Conservation (phyloP, 768 basidiomycete genomes). For the Agrocybe praecox region DNA sequence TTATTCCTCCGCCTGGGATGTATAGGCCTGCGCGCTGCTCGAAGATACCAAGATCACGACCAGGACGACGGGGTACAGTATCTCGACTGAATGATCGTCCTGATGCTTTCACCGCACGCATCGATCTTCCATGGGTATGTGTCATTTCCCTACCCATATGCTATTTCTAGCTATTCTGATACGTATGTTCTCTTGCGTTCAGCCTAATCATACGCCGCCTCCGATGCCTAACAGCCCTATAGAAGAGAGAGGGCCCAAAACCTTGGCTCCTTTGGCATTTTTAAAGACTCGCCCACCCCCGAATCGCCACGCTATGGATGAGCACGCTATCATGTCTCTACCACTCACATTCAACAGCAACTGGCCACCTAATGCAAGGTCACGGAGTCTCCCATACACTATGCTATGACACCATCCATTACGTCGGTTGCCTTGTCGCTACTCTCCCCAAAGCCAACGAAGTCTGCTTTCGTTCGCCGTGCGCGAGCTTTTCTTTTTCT, state of each 20-base stretch:
- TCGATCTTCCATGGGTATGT: not conserved
- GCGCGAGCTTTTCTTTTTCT: no score
- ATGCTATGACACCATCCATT: no score
- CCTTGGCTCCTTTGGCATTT: constrained; percentile 66
- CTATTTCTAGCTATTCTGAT: not conserved
- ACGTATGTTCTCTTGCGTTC: not conserved
- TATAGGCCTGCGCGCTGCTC: constrained; percentile 69
- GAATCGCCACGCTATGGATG: constrained; percentile 70
- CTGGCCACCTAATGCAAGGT: not conserved
- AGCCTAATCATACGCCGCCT: no score
- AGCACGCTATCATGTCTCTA: constrained; percentile 68
- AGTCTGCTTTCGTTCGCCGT: no score
- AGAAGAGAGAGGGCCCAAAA: not conserved
- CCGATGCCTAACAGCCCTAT: no score
- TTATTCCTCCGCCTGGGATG: constrained; percentile 59
- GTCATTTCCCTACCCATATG: not conserved
- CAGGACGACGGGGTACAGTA: not conserved
- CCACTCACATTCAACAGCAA: not conserved
- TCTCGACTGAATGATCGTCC: not conserved
- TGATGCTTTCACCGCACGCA: not conserved
- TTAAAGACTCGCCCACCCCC: constrained; percentile 60
- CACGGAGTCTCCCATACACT: no score
- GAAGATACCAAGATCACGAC: constrained; percentile 28
- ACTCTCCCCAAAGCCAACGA: no score
- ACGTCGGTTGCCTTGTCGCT: no score